phyloP scores from a whole-genome alignment of 306 rosid genomes.

The Castanea crenata region DNA sequence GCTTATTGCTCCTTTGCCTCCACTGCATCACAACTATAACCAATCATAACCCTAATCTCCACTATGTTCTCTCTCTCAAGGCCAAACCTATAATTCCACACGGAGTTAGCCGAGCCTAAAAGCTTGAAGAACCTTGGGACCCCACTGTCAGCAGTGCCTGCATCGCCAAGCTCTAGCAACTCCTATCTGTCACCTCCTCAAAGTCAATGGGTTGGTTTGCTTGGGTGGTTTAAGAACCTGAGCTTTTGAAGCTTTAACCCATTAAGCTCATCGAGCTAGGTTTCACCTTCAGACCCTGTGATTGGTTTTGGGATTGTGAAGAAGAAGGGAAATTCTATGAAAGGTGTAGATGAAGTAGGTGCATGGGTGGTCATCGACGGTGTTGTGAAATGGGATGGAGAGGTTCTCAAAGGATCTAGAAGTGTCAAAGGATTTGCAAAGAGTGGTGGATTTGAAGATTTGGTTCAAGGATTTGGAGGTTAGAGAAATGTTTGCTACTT shows the following conservation, averaged over 20 bases:
- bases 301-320: conserved; percentile 35
- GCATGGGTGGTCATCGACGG: conserved; percentile 37
- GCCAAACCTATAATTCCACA: too few species aligned
- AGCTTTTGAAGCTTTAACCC: background rate
- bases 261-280: conserved; percentile 22
- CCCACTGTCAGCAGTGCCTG: too few species aligned
- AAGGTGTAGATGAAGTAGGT: conserved; percentile 59
- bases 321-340: conserved; percentile 20
- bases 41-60: too few species aligned
- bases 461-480: conserved; percentile 43
- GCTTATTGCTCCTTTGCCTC: too few species aligned
- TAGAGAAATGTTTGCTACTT: conserved; percentile 46
- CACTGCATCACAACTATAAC: too few species aligned
- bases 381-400: conserved; percentile 52
- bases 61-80: too few species aligned
- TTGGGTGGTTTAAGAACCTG: too few species aligned
- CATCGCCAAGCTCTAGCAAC: too few species aligned
- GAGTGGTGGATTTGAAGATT: conserved; percentile 39
- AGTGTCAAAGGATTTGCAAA: conserved; percentile 20
- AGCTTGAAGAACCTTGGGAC: too few species aligned
- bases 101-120: too few species aligned
- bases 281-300: conserved; percentile 42
- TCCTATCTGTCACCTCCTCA: too few species aligned
- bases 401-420: conserved; percentile 52
- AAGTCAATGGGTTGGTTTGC: too few species aligned